These are phyloP conservation scores for Pseudogymnoascus verrucosus DNA, from an alignment of 2,329 filamentous ascomycete species.

Conservation along the genomic window DNA sequence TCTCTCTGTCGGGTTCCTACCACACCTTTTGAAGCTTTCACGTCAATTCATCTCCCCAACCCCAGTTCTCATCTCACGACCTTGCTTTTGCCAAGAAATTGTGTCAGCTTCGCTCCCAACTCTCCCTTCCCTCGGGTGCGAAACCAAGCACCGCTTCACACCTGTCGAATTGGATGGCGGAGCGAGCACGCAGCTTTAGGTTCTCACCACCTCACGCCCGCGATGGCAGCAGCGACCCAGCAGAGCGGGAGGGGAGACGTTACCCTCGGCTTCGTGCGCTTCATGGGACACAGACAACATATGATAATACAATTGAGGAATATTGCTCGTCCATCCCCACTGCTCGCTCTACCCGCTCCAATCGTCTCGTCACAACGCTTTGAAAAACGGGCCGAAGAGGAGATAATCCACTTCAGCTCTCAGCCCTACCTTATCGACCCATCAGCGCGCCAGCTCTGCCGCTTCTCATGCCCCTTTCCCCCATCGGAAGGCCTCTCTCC, in stretches of 20 bases:
- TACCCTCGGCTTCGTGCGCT: neutral
- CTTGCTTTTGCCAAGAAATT: neutral
- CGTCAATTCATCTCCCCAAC: slow-evolving; percentile 1
- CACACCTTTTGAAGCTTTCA: neutral
- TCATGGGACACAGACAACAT: neutral
- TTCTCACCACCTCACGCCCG: neutral
- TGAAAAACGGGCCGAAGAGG: neutral
- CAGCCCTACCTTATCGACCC: neutral
- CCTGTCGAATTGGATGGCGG: neutral
- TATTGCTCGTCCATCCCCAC: neutral
- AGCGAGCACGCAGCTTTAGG: neutral
- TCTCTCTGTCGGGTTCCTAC: neutral
- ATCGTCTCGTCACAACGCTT: neutral
- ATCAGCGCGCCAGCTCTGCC: neutral
- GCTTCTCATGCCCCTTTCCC: neutral
- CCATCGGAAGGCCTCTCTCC: neutral
- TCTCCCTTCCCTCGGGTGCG: neutral
- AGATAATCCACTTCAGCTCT: neutral
- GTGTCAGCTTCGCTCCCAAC: neutral
- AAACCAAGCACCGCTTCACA: neutral
- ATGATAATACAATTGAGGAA: neutral
- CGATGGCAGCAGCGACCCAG: neutral
- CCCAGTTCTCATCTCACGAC: neutral
- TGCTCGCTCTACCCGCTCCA: neutral
- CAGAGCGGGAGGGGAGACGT: neutral